Evolutionary conservation across 352 stramenopile species (phyloP), one percentile per base, ranked within the genome.

Genomic region (Globisporangium irregulare): DNA sequence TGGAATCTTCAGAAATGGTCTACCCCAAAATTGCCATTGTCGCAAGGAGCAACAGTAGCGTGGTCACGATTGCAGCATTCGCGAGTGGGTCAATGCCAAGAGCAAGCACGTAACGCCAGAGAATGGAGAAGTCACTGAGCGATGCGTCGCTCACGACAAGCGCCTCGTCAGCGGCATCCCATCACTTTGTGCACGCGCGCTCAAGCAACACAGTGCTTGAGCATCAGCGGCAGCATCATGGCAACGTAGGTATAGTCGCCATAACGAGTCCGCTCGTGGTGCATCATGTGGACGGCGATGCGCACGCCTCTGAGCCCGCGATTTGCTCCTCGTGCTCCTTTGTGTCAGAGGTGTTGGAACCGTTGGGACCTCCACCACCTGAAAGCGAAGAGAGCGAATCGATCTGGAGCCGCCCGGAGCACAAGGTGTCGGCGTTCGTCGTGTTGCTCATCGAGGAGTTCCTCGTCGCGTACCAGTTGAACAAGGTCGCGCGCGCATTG

Each of bases 371-470:
- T 20, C 22, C 27, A 22, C 53, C 27, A 15, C 6, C 27, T 51
- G 34, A 36, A 5, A 51, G 18, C 22, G 14, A 22, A 20, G 32
- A 20, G 36, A 64, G n/a, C 12, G 56, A 43, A 24, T 56, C 64
- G 18, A 41, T 64, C 9, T 70, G 64, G 64, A 65, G 5, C 6
- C 56, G 22, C 8, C 22, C 56, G 7, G 64, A 70, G 57, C 48
- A 59, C 64, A 70, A 65, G 50, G 43, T 65, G 46, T 43, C 51
- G 29, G 43, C 46, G 50, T 91, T 92, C 43, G 72, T 74, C 4
- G 10, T 91, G 61, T 71, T 89, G 61, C 71, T 92, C 2, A 56
- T 92, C 34, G 76, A 89, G 20, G 81, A 92, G 55, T 92, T 91
- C 62, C 60, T 89, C 51, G 27, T 73, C n/a, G 54, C 72, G 5